Conservation (phyloP, 1,284 basidiomycete genomes). For the Volvariella volvacea region DNA sequence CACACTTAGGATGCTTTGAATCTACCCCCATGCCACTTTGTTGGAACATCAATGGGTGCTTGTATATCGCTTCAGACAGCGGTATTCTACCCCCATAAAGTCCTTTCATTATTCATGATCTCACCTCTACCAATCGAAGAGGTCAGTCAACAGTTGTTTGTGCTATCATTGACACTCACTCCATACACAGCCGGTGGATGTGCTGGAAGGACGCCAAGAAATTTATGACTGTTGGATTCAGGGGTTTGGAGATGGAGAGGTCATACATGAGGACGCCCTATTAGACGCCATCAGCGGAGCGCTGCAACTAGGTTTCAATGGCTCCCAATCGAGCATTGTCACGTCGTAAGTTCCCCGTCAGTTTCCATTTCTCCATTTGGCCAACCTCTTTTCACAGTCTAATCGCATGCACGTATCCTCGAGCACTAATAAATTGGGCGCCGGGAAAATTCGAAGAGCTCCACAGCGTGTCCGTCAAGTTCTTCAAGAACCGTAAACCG, state of each 20-base stretch:
- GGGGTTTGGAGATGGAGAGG: conserved; percentile 9
- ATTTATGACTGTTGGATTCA: conserved; percentile 23
- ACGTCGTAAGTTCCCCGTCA: conserved; percentile 22
- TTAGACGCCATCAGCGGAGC: conserved; percentile 26
- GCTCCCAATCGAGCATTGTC: conserved; percentile 19
- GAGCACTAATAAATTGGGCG: background rate
- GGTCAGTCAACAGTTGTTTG: conserved; percentile 15
- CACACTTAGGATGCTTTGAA: conserved; percentile 22
- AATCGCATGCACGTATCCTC: background rate
- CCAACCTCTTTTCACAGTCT: background rate
- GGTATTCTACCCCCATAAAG: conserved; percentile 22
- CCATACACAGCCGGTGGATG: conserved; percentile 23
- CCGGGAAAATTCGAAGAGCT: conserved; percentile 18
- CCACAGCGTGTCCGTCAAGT: conserved; percentile 11
- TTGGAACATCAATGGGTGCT: conserved; percentile 30
- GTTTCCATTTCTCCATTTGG: background rate
- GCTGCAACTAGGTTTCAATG: conserved; percentile 28
- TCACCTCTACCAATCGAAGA: conserved; percentile 29
- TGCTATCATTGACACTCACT: background rate
- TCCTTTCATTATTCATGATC: conserved; percentile 29
- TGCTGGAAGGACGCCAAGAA: conserved; percentile 26
- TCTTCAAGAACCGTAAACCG: background rate
- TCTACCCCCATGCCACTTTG: conserved; percentile 29
- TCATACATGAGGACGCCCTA: conserved; percentile 17
- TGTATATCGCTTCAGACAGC: conserved; percentile 29